Evolutionary conservation across 768 basidiomycete genomes (phyloP).

Genomic region (Psilocybe tampanensis): DNA sequence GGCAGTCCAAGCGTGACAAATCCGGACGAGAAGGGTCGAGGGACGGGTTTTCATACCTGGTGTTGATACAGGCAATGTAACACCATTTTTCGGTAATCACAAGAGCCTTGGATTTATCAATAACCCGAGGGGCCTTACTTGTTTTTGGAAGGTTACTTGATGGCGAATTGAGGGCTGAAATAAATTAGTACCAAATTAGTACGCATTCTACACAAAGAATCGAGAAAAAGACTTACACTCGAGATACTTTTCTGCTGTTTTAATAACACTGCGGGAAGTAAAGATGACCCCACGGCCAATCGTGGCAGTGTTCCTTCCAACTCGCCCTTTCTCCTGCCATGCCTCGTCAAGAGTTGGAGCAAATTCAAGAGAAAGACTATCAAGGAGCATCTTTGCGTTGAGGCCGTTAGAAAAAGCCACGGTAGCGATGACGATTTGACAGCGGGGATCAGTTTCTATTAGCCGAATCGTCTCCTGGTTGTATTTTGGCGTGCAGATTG

Average conservation of each 20-base stretch:
- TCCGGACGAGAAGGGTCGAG: constrained; percentile 2
- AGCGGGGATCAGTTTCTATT: not conserved
- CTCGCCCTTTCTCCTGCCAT: constrained; percentile 12
- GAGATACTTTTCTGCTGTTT: not conserved
- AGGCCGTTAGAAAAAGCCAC: constrained; percentile 12
- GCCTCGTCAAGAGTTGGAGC: constrained; percentile 4
- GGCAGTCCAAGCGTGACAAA: not conserved
- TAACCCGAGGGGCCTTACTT: not conserved
- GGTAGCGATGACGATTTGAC: constrained; percentile 6
- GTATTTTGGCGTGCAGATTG: not conserved
- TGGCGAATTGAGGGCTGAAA: not conserved
- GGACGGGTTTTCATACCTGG: constrained; percentile 4
- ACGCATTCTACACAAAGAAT: not conserved
- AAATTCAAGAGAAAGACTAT: constrained; percentile 13
- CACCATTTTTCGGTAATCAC: constrained; percentile 7
- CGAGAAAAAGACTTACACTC: not conserved
- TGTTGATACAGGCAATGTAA: constrained; percentile 12
- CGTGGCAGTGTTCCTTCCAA: constrained; percentile 2
- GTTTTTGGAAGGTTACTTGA: not conserved
- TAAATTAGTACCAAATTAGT: not conserved
- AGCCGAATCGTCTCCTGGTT: not conserved
- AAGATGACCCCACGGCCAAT: constrained; percentile 7
- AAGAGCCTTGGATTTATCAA: constrained; percentile 9
- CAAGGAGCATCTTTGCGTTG: constrained; percentile 7
- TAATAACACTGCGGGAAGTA: not conserved